Evolutionary conservation across 208 protist genomes (phyloP).

Genomic region (Trichomonas gallinae): DNA sequence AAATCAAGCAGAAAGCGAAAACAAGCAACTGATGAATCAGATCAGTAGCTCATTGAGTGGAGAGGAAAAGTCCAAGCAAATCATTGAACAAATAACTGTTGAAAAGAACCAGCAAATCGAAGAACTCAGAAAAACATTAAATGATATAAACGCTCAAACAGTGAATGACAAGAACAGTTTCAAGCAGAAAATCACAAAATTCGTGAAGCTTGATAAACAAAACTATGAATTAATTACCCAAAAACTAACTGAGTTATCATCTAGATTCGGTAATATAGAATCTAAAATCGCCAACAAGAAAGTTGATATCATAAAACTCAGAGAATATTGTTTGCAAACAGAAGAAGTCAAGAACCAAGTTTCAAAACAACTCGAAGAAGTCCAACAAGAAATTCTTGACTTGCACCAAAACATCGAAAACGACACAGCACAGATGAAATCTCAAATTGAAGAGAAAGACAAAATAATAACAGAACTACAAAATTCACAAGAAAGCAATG

Average conservation of each 20-base stretch:
- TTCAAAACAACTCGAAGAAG: neutral
- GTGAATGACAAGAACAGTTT: neutral
- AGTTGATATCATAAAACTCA: neutral
- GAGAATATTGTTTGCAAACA: neutral
- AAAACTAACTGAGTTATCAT: neutral
- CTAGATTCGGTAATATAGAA: neutral
- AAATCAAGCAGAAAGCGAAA: neutral
- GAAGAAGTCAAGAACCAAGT: neutral
- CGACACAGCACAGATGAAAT: neutral
- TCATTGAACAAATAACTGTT: neutral
- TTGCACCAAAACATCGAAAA: neutral
- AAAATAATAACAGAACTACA: neutral
- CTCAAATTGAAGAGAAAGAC: neutral
- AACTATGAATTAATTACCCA: neutral
- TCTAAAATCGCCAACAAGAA: neutral
- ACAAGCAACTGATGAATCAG: neutral
- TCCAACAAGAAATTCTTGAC: neutral
- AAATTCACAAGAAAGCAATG: no score
- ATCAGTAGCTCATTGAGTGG: neutral
- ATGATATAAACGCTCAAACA: neutral
- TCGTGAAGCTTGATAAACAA: neutral
- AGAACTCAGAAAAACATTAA: neutral
- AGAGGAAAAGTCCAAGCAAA: neutral
- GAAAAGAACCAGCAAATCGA: neutral
- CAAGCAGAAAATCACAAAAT: neutral